phyloP scores from a whole-genome alignment of 1,284 basidiomycete genomes.

The Dichomitus squalens region DNA sequence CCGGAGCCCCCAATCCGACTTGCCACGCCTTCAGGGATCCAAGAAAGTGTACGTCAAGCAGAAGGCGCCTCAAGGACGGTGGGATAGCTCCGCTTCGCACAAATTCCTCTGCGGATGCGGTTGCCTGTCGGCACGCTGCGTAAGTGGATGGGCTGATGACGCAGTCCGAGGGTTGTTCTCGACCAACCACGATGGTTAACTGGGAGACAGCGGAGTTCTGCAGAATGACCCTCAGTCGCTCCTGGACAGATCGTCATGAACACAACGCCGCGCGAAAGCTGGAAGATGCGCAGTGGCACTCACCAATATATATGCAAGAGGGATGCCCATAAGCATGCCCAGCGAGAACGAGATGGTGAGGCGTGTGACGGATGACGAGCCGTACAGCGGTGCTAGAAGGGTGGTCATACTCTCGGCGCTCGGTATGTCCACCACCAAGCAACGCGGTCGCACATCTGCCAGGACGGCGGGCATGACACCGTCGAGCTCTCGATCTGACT shows the following conservation, averaged over 20 bases:
- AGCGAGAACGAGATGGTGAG: background rate
- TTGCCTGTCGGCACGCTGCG: background rate
- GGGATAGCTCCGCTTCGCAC: background rate
- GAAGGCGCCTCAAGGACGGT: background rate
- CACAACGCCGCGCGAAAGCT: too few species aligned
- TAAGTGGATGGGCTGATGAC: background rate
- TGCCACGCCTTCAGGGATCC: background rate
- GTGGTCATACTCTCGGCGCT: background rate
- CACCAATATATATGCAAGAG: background rate
- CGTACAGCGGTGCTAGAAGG: background rate
- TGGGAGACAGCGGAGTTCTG: background rate
- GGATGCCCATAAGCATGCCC: background rate
- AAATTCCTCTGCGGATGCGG: background rate
- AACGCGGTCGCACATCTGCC: background rate
- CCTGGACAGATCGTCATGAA: background rate
- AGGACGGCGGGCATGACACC: background rate
- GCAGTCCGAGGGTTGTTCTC: background rate
- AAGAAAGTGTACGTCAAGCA: background rate
- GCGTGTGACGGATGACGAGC: background rate
- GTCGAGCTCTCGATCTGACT: background rate
- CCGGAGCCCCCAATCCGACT: too few species aligned
- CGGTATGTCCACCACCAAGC: background rate
- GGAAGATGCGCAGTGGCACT: background rate
- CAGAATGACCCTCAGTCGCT: background rate
- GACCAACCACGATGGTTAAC: background rate